Conservation (phyloP, 2,329 filamentous ascomycete species). For the Fonsecaea multimorphosa region DNA sequence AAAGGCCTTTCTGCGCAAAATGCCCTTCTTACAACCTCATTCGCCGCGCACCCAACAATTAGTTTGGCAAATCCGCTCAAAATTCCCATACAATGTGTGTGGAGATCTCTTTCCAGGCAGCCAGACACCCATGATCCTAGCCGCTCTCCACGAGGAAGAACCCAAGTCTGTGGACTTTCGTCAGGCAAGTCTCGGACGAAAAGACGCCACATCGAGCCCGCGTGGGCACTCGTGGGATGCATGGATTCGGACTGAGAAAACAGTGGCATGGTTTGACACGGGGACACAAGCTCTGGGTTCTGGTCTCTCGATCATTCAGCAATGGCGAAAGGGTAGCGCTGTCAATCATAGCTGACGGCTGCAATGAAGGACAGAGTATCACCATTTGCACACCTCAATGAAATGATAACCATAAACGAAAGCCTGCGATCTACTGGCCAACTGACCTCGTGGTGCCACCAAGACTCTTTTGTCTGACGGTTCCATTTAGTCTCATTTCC, state of each 20-base stretch:
- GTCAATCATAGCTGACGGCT: background rate
- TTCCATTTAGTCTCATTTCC: background rate
- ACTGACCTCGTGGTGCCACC: background rate
- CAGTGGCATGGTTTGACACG: background rate
- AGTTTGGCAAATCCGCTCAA: conserved; percentile 19
- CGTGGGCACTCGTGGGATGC: background rate
- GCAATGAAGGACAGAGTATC: background rate
- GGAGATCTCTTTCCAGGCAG: background rate
- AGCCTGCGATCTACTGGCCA: background rate
- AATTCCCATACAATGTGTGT: conserved; percentile 10
- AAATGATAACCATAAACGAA: background rate
- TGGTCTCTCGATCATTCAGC: background rate
- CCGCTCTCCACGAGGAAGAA: background rate
- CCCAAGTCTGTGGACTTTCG: background rate
- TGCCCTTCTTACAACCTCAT: conserved; percentile 14
- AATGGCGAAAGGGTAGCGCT: background rate
- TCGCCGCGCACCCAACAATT: conserved; percentile 22
- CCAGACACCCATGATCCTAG: conserved; percentile 10
- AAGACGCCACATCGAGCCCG: background rate
- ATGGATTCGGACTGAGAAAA: background rate
- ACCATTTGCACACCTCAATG: background rate
- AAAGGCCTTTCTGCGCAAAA: conserved; percentile 20
- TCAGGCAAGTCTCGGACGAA: background rate
- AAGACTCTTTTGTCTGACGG: background rate
- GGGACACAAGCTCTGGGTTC: background rate